Evolutionary conservation across 2,329 filamentous ascomycete genomes (phyloP).

Genomic region (Cadophora malorum): DNA sequence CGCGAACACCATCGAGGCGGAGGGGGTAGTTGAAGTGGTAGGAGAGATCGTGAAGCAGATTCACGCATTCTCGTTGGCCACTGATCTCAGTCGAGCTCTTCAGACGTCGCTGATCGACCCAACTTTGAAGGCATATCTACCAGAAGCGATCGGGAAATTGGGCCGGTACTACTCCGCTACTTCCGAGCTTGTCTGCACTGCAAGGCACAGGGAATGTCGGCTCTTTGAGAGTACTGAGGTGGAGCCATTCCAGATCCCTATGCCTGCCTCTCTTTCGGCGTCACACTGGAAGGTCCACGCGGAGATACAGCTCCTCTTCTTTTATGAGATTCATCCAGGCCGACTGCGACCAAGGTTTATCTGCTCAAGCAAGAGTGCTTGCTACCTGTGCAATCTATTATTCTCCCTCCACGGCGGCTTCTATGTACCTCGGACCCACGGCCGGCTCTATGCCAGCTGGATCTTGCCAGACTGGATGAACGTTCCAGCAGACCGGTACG

Average conservation of each 20-base stretch:
- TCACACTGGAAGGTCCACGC: conserved; percentile 52
- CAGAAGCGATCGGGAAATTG: conserved; percentile 43
- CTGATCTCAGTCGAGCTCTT: conserved; percentile 26
- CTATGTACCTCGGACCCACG: conserved; percentile 51
- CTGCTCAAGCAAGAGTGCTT: conserved; percentile 57
- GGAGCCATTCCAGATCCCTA: conserved; percentile 34
- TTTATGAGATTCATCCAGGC: conserved; percentile 48
- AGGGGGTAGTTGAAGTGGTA: conserved; percentile 16
- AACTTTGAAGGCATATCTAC: conserved; percentile 33
- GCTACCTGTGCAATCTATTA: conserved; percentile 57
- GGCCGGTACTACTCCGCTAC: conserved; percentile 42
- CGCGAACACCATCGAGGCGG: background rate
- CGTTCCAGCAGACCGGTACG: conserved; percentile 24
- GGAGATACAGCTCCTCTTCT: conserved; percentile 56
- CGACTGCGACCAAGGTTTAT: conserved; percentile 50
- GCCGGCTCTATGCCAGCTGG: conserved; percentile 54
- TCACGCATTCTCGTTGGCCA: conserved; percentile 20
- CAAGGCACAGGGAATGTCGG: conserved; percentile 33
- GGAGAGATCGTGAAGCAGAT: conserved; percentile 28
- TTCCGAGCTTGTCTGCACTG: conserved; percentile 39
- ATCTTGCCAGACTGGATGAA: conserved; percentile 48
- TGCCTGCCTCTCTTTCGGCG: conserved; percentile 19
- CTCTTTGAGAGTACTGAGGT: conserved; percentile 41
- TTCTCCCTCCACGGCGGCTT: conserved; percentile 51
- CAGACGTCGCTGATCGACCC: conserved; percentile 23